A percentile compares a stretch with the other conserved stretches of the same genome.
Conservation (phyloP, 148 eudicot genomes). For the Dysphania ambrosioides region DNA sequence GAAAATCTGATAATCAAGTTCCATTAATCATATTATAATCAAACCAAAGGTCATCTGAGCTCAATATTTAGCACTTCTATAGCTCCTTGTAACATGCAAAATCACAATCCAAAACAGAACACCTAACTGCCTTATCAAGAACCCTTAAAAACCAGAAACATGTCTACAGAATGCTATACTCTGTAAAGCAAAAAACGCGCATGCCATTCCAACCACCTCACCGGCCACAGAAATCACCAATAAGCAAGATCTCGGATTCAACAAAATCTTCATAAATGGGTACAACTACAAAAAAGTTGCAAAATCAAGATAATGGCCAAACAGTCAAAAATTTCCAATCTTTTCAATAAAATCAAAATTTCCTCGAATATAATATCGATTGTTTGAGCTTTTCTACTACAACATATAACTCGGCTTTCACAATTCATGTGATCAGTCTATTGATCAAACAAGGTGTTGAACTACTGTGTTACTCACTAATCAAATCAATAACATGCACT, state of each 20-base stretch:
- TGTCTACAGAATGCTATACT: background rate
- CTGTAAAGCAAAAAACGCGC: background rate
- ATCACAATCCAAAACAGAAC: background rate
- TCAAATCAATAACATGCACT: background rate
- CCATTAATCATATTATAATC: constrained; percentile 9
- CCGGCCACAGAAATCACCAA: background rate
- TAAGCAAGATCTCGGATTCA: background rate
- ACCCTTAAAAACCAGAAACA: background rate
- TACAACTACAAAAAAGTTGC: no score
- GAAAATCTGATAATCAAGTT: background rate
- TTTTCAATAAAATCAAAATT: no score
- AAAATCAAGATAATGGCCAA: no score
- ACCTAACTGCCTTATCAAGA: background rate
- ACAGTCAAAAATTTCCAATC: no score
- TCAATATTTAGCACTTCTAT: background rate
- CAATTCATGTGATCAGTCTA: no score
- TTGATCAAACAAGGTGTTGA: no score
- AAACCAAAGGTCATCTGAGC: background rate
- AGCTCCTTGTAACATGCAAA: background rate
- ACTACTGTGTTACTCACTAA: background rate
- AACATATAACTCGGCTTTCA: no score
- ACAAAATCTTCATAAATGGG: background rate
- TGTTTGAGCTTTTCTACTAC: no score
- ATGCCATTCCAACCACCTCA: background rate
- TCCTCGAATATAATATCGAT: no score